Conservation (phyloP, 306 rosid genomes). For the Vigna trinervia region DNA sequence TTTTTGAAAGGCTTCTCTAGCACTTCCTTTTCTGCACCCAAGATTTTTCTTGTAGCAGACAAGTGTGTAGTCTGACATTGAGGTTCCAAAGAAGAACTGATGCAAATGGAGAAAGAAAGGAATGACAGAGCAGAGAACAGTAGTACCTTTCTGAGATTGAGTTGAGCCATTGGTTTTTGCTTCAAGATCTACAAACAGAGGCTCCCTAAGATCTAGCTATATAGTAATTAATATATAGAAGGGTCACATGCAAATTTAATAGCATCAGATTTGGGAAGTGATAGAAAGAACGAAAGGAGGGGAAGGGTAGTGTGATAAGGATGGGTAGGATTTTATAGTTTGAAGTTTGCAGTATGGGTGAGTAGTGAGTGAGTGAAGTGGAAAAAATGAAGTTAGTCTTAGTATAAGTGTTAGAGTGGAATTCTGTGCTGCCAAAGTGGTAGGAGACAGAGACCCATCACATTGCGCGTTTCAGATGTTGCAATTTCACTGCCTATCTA, state of each 20-base stretch:
- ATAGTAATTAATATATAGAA: background rate
- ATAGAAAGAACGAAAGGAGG: conserved; percentile 2
- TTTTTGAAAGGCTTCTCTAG: conserved; percentile 48
- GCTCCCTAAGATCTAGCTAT: conserved; percentile 36
- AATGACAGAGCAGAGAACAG: conserved; percentile 49
- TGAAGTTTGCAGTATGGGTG: background rate
- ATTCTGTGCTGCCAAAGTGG: conserved; percentile 52
- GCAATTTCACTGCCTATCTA: background rate
- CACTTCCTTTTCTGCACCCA: conserved; percentile 40
- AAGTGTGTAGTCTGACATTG: conserved; percentile 43
- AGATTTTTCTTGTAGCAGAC: conserved; percentile 50
- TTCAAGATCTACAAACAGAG: conserved; percentile 30
- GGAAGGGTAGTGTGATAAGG: background rate
- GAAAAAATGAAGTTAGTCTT: background rate
- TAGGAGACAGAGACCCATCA: conserved; percentile 24
- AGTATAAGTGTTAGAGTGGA: conserved; percentile 8
- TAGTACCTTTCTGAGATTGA: conserved; percentile 54
- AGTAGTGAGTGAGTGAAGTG: background rate
- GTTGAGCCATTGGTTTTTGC: conserved; percentile 60
- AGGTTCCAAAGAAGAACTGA: conserved; percentile 50
- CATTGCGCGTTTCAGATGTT: conserved; percentile 19
- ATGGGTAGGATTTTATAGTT: background rate
- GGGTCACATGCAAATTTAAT: background rate
- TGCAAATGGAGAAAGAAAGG: conserved; percentile 46
- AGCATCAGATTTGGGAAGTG: background rate